Evolutionary conservation across 1,284 basidiomycete species (phyloP), one percentile per base, ranked within the genome.

Genomic region (Ustilago loliicola): DNA sequence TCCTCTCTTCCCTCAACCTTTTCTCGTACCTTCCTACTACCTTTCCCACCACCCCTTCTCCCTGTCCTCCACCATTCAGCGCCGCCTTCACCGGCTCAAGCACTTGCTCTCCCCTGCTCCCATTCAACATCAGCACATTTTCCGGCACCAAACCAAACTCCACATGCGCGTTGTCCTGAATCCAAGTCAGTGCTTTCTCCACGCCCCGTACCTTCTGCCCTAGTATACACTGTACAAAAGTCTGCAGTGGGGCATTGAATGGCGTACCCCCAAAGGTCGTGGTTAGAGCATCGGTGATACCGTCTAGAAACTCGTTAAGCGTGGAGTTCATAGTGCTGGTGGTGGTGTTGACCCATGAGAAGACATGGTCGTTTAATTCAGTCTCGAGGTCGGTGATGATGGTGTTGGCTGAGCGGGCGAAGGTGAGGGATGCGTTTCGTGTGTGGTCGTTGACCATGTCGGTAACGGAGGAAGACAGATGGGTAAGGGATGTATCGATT

Each of bases 331-430:
- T 90, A 7, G 92, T 92, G 5, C 91, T 90, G 0, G 94, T 96
- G 1, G 96, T 97, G n/a, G 89, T 90, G 82, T 97, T 94, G 58
- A 98, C 91, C 96, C 95, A 98, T 19, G 93, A 93, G 73, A 98
- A 96, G 11, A 82, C 70, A 36, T 80, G 61, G 40, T 93, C 87
- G 86, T 98, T 94, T 86, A 98, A 91, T 13, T 91, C 90, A 40
- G 88, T 88, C 87, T 98, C 92, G 58, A 94, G 89, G 29, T 81
- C 80, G 48, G 90, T 88, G 32, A 97, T 91, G 29, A 91, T 91
- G 6, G 80, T 79, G 83, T 98, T 99, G 82, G 95, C 89, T 34
- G 89, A 89, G 23, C 88, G 88, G 2, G 95, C 94, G 80, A 95
- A 99, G 1, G 89, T 85, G 7, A 90, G 83, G 8, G 79, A 81